Conservation (phyloP, 805 yeast species). For the Wickerhamiella domercqiae region DNA sequence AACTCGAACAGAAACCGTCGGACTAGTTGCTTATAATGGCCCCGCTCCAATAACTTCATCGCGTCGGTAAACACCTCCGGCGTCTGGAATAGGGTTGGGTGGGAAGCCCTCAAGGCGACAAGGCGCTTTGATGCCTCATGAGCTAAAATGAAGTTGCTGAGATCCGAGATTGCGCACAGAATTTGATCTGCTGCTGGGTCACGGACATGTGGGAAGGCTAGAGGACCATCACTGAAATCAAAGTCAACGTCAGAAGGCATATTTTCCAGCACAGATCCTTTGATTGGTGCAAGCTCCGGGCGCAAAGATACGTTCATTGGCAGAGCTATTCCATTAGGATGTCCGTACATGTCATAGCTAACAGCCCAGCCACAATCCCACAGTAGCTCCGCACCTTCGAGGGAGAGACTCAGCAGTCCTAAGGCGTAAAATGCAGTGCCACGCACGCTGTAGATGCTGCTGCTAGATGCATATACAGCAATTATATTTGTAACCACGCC, state of each 20-base stretch:
- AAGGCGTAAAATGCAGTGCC: conserved; percentile 67
- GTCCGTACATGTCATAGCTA: conserved; percentile 22
- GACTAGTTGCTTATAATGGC: conserved; percentile 43
- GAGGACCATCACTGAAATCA: neutral
- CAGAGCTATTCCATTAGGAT: conserved; percentile 14
- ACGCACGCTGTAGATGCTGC: conserved; percentile 44
- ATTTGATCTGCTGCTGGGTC: conserved; percentile 9
- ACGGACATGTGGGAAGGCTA: neutral
- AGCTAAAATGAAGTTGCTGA: conserved; percentile 40
- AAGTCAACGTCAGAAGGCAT: neutral
- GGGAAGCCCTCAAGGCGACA: conserved; percentile 34
- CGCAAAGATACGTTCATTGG: conserved; percentile 5
- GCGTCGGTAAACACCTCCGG: conserved; percentile 40
- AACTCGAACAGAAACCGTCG: conserved; percentile 53
- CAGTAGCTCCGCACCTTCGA: conserved; percentile 68
- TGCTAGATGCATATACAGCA: conserved; percentile 31
- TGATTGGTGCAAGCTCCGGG: neutral
- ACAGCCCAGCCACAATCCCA: conserved; percentile 70
- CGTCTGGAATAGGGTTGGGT: conserved; percentile 40
- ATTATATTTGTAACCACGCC: conserved; percentile 37
- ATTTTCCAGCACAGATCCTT: neutral
- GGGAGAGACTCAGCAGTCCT: conserved; percentile 57
- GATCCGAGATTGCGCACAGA: conserved; percentile 30
- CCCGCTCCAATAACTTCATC: conserved; percentile 37
- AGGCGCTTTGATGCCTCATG: conserved; percentile 45